Evolutionary conservation across 441 rosid genomes (phyloP).

Genomic region (Arabidopsis lyrata): DNA sequence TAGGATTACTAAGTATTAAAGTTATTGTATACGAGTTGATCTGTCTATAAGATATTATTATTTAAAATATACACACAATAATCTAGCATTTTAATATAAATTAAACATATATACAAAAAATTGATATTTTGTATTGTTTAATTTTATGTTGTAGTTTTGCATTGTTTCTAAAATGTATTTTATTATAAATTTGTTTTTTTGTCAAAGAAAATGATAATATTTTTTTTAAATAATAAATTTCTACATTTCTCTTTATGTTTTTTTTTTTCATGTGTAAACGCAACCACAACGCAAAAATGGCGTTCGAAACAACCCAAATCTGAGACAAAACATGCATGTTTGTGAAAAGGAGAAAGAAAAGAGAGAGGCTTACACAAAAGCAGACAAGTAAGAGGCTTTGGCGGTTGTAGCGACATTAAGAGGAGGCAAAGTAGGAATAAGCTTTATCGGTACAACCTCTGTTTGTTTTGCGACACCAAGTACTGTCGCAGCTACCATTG

Average conservation of each 20-base stretch:
- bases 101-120: background rate
- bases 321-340: background rate
- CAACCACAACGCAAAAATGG: background rate
- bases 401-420: constrained; percentile 59
- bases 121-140: too few relatives aligned
- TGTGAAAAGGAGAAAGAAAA: background rate
- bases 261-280: background rate
- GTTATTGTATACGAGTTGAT: background rate
- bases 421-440: constrained; percentile 58
- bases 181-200: too few relatives aligned
- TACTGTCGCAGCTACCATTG: constrained; percentile 59
- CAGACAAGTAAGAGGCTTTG: constrained; percentile 68
- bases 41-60: background rate
- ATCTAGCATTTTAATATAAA: background rate
- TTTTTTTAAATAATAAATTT: too few relatives aligned
- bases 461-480: constrained; percentile 68
- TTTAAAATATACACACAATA: background rate
- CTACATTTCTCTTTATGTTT: too few relatives aligned
- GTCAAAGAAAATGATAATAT: too few relatives aligned
- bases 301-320: background rate
- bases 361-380: constrained; percentile 64
- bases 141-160: too few relatives aligned
- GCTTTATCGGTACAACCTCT: constrained; percentile 50
- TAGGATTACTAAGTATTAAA: background rate
- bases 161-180: too few relatives aligned